Evolutionary conservation across 176 grass and related monocot species (phyloP), one percentile per base, ranked within the genome.

Genomic region (Carex parvula): DNA sequence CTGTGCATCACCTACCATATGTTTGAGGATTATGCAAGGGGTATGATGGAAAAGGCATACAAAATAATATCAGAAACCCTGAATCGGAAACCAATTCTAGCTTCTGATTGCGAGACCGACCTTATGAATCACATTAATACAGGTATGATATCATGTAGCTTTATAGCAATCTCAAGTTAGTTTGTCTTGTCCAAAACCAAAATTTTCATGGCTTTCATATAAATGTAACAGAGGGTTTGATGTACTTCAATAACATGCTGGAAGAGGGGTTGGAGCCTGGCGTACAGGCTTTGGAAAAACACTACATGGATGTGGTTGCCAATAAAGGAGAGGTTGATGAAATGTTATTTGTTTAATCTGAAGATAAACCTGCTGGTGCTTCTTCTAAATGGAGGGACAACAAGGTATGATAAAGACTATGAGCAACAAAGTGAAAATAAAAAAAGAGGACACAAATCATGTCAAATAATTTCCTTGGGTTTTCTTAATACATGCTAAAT

Each of bases 1-100:
- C 82, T 98, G 80, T 93, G 91, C 68, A 89, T 93, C 68, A 93
- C 86, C 48, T 94, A 98, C 84, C 91, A 98, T 88, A 89, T 91
- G 10, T 94, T 90, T 64, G 91, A 98, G 88, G 88, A 95, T 42
- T 84, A 83, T 44, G 82, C 95, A 84, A 91, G 85, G 85, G 88
- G 86, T 87, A 87, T 94, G 88, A 91, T 93, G 81, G 85, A 46
- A 81, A 93, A 90, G 80, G 77, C 74, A 64, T 58, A 93, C 12
- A 90, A 90, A 73, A 72, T 86, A 75, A 91, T 98, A 83, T 70
- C 84, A 65, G 89, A 87, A 74, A 80, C 92, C 67, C 88, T 98
- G 14, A 81, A 86, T 50, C 89, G 11, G 63, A 91, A 98, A 75
- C 88, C 86, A 84, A 48, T 87, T 70, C 84, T 26, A 84, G 95